Evolutionary conservation across 108 stramenopile genomes (phyloP).

Genomic region (Nannochloropsis salina): DNA sequence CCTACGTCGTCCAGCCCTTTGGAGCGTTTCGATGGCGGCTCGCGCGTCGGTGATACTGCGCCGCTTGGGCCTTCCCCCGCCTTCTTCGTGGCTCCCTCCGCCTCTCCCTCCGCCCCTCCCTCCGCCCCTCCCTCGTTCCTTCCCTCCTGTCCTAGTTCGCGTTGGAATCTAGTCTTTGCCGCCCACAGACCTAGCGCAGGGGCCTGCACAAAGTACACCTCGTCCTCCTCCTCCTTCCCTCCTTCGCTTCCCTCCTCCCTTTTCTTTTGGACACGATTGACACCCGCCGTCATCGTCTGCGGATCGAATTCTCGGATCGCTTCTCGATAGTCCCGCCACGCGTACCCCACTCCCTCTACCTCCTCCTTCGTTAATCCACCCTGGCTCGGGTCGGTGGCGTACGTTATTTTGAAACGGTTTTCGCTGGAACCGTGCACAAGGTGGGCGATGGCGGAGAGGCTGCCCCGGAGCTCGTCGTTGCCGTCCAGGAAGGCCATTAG

Average conservation of each 20-base stretch:
- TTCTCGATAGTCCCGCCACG: slow-evolving; percentile 64
- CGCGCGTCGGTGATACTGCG: background rate
- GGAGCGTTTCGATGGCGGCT: background rate
- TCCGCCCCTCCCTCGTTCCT: background rate
- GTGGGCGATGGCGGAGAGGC: slow-evolving; percentile 85
- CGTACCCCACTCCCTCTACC: slow-evolving; percentile 70
- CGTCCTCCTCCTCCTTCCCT: slow-evolving; percentile 50
- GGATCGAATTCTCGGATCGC: slow-evolving; percentile 65
- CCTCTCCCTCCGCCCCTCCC: background rate
- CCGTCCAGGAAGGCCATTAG: slow-evolving; percentile 71
- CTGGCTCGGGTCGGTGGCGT: slow-evolving; percentile 62
- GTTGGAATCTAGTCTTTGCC: slow-evolving; percentile 62
- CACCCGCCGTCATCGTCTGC: slow-evolving; percentile 66
- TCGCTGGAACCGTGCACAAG: slow-evolving; percentile 89
- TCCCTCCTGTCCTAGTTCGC: slow-evolving; percentile 29
- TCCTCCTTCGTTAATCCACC: slow-evolving; percentile 73
- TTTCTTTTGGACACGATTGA: slow-evolving; percentile 61
- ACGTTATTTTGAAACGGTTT: slow-evolving; percentile 78
- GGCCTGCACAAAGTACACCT: slow-evolving; percentile 81
- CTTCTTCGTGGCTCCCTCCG: background rate
- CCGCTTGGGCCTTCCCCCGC: background rate
- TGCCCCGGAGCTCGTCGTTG: slow-evolving; percentile 67
- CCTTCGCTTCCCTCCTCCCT: background rate
- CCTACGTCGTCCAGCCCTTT: background rate
- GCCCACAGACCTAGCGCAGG: slow-evolving; percentile 95